These are phyloP conservation scores for Cinnamomum chago DNA, from an alignment of 164 flowering plant genomes.

Conservation along the genomic window DNA sequence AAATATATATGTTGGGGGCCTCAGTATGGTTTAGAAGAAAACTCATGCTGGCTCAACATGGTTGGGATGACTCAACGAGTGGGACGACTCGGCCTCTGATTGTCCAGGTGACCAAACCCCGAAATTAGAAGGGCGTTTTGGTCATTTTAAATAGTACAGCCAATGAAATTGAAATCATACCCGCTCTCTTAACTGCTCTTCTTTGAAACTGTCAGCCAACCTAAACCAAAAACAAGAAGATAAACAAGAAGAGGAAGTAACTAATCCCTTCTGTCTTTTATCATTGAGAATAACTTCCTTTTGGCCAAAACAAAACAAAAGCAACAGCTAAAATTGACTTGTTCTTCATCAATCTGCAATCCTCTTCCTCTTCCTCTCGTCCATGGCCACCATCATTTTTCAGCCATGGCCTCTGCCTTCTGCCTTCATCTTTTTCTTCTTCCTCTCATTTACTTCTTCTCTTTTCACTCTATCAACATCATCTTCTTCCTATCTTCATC, in stretches of 20 bases:
- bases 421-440: constrained; percentile 3
- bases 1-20: too few species aligned
- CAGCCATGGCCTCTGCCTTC: neutral
- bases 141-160: neutral
- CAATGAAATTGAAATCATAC: neutral
- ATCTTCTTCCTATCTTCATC: constrained; percentile 17
- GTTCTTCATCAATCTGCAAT: neutral
- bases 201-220: constrained; percentile 39
- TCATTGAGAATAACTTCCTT: too few species aligned
- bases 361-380: constrained; percentile 3
- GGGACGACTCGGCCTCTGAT: too few species aligned
- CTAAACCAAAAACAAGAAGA: constrained; percentile 1
- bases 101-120: too few species aligned
- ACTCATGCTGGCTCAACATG: too few species aligned
- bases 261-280: neutral
- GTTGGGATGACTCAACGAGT: too few species aligned
- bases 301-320: neutral
- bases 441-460: constrained; percentile 14
- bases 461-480: constrained; percentile 16
- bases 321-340: constrained; percentile 2
- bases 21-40: too few species aligned
- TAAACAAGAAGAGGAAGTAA: constrained; percentile 1
- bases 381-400: neutral
- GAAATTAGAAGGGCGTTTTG: neutral
- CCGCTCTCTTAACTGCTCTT: constrained; percentile 1